A percentile compares a stretch with the other conserved stretches of the same genome.
Conservation (phyloP, 129 eudicot genomes). For the Calendula officinalis region DNA sequence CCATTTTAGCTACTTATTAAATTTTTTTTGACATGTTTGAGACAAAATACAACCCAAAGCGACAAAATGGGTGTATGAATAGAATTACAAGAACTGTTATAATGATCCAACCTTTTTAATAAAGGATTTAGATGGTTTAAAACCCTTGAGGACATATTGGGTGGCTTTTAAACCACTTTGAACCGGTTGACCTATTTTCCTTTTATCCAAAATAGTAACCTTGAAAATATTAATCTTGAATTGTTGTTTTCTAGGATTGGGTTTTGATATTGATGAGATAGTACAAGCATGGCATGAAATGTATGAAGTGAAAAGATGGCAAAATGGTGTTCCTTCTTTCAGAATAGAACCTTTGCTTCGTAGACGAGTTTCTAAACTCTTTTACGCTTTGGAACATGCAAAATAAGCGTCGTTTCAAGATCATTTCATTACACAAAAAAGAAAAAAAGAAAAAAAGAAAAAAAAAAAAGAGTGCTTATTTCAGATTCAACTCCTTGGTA, state of each 20-base stretch:
- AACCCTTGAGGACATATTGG: too few relatives aligned
- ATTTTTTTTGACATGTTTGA: too few relatives aligned
- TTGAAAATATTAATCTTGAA: slow-evolving; percentile 17
- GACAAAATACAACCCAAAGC: too few relatives aligned
- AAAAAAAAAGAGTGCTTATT: slow-evolving; percentile 18
- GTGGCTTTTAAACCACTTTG: background rate
- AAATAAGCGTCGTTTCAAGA: slow-evolving; percentile 30
- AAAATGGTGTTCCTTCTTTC: slow-evolving; percentile 55
- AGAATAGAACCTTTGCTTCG: slow-evolving; percentile 59
- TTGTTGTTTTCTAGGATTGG: slow-evolving; percentile 43
- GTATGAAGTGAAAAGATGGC: slow-evolving; percentile 77
- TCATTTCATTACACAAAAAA: slow-evolving; percentile 1
- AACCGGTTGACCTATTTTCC: background rate
- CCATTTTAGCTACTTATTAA: too few relatives aligned
- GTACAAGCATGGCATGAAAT: slow-evolving; percentile 92
- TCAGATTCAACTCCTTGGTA: slow-evolving; percentile 24
- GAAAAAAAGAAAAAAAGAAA: slow-evolving; percentile 19
- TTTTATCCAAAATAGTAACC: slow-evolving; percentile 1
- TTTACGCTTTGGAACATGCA: slow-evolving; percentile 62
- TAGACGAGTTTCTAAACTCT: slow-evolving; percentile 69
- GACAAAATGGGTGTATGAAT: too few relatives aligned
- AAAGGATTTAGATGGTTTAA: too few relatives aligned
- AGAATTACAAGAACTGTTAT: too few relatives aligned
- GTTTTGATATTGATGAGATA: slow-evolving; percentile 77
- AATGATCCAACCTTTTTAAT: too few relatives aligned